Evolutionary conservation across 345 rosid species (phyloP), one percentile per base, ranked within the genome.

Genomic region (Crucihimalaya himalaica): DNA sequence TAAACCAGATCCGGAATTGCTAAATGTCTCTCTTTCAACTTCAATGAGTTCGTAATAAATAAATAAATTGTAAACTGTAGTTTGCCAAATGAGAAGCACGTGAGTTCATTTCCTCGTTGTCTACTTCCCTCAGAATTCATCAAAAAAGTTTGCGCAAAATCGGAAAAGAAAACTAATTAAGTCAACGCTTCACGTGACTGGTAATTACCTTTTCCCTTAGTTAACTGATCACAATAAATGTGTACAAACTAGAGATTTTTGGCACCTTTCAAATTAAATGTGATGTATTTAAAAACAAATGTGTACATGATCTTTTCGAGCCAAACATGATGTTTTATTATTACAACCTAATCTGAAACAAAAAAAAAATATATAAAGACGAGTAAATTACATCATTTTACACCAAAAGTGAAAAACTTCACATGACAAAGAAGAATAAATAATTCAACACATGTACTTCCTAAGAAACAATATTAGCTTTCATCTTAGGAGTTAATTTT

Each of bases 111-210:
- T 64, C 48, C n/a, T 43, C 46, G 29, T 43, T 21, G 56, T 54
- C 56, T 53, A 11, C 56, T 53, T 60, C 16, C 23, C 6, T 31
- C 10, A 4, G 45, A 60, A 9, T 35, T 35, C 39, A 35, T 7
- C 4, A 13, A 5, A 52, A 28, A 39, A 28, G 13, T 51, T 39
- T 40, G 54, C 76, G 63, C 28, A 55, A 55, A 46, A 3, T 25
- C 11, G 71, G 57, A 56, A 54, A 55, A n/a, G 50, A 21, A 47
- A 66, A 47, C 10, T 5, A 9, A 56, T 42, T 14, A 14, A 67
- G 79, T 75, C 79, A 75, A 75, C 68, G 47, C 39, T 75, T 50
- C 79, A 68, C 73, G 73, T 75, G 73, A 59, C 52, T 23, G 14
- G 9, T 65, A 62, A 6, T 25, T 50, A 37, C 6, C 3, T 5